Percentiles rank a stretch among this genome's conserved stretches.
Conservation (phyloP, 1,284 basidiomycete species). For the Anthracocystis walkeri region DNA sequence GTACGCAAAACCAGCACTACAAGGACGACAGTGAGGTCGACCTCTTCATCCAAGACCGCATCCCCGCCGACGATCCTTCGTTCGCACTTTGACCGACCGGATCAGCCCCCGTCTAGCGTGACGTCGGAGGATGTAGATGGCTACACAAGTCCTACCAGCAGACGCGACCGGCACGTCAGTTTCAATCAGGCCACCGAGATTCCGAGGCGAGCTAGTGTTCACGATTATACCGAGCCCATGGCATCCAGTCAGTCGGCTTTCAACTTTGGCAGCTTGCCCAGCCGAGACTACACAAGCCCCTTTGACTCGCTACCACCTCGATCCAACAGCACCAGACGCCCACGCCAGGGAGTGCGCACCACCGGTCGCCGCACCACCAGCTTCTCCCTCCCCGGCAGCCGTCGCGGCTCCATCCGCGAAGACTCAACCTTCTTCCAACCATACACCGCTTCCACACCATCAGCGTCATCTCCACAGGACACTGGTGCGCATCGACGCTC, state of each 20-base stretch:
- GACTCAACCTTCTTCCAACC: slow-evolving; percentile 19
- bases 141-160: neutral
- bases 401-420: slow-evolving; percentile 48
- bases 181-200: slow-evolving; percentile 32
- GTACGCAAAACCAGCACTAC: slow-evolving; percentile 36
- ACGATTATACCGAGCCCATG: slow-evolving; percentile 18
- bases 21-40: slow-evolving; percentile 20
- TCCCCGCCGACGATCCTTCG: slow-evolving; percentile 43
- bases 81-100: slow-evolving; percentile 40
- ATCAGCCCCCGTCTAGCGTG: slow-evolving; percentile 19
- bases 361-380: slow-evolving; percentile 32
- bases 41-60: slow-evolving; percentile 15
- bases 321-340: slow-evolving; percentile 42
- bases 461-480: neutral
- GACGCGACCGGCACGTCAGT: slow-evolving; percentile 45
- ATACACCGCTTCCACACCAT: neutral
- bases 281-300: slow-evolving; percentile 21
- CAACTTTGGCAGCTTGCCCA: slow-evolving; percentile 18
- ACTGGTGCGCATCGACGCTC: slow-evolving; percentile 13
- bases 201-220: slow-evolving; percentile 14
- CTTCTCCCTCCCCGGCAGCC: slow-evolving; percentile 50
- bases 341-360: slow-evolving; percentile 35
- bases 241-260: slow-evolving; percentile 31
- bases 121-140: slow-evolving; percentile 7
- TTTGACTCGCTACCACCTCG: slow-evolving; percentile 41